Conservation (phyloP, 331 rosid genomes). For the Quercus lobata region DNA sequence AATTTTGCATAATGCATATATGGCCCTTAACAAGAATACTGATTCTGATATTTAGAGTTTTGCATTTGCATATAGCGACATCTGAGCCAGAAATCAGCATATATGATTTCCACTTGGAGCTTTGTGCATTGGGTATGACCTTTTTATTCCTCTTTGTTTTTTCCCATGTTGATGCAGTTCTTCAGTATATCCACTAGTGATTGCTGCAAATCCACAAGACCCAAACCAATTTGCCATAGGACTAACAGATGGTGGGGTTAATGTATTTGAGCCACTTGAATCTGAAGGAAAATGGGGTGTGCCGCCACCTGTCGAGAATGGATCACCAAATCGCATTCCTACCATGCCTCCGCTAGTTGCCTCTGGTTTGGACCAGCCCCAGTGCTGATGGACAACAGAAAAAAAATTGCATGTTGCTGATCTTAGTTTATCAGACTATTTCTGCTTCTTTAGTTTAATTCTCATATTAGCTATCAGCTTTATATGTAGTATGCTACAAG, state of each 20-base stretch:
- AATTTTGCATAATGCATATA: not conserved
- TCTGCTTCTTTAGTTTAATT: not conserved
- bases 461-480: not conserved
- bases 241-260: constrained; percentile 43
- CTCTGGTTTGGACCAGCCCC: constrained; percentile 28
- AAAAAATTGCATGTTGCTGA: not conserved
- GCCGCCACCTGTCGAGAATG: constrained; percentile 34
- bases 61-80: not conserved
- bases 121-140: not conserved
- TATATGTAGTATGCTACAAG: not conserved
- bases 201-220: constrained; percentile 55
- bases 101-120: too few relatives aligned
- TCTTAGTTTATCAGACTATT: not conserved
- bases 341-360: constrained; percentile 24
- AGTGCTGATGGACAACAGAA: constrained; percentile 4
- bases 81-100: not conserved
- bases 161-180: constrained; percentile 6
- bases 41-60: not conserved
- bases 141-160: not conserved
- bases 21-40: not conserved
- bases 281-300: constrained; percentile 46
- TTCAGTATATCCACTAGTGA: constrained; percentile 23
- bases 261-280: constrained; percentile 45
- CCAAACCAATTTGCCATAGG: constrained; percentile 58
- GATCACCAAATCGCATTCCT: constrained; percentile 15